A percentile compares a stretch with the other conserved stretches of the same genome.
These are phyloP conservation scores for Apocynum venetum DNA, from an alignment of 257 asterid species.

Conservation along the genomic window DNA sequence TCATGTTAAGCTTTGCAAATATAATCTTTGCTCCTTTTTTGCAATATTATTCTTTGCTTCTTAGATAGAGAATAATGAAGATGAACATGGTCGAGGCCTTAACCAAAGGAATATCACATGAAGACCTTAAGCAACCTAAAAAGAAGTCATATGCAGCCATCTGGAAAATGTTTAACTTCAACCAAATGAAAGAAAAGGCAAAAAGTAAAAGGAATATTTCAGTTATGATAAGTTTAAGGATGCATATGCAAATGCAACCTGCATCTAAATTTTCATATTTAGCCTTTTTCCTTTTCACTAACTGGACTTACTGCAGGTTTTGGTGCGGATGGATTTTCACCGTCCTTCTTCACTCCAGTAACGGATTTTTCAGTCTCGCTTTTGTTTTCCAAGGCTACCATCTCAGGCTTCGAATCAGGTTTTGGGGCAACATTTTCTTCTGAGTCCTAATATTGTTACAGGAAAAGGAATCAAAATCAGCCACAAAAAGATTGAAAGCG, in stretches of 20 bases:
- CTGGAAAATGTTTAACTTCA: constrained; percentile 4
- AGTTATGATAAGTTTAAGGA: not conserved
- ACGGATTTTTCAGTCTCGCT: constrained; percentile 54
- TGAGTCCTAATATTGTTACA: constrained; percentile 37
- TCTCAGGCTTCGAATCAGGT: constrained; percentile 51
- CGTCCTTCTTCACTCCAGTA: constrained; percentile 50
- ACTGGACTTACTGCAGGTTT: constrained; percentile 59
- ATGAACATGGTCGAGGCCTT: not conserved
- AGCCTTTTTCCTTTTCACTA: not conserved
- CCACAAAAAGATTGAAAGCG: not conserved
- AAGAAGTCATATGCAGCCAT: not conserved
- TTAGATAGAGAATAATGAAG: not conserved
- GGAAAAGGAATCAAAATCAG: constrained; percentile 13
- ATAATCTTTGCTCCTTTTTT: not conserved
- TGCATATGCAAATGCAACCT: not conserved
- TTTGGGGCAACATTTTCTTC: constrained; percentile 38
- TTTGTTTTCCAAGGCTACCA: constrained; percentile 45
- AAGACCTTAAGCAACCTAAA: not conserved
- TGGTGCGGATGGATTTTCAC: constrained; percentile 40
- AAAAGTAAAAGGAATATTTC: not conserved
- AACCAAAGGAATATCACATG: not conserved
- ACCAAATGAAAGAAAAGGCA: not conserved
- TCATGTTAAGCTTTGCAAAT: not conserved
- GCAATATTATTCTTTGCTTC: not conserved
- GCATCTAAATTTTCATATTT: not conserved